Evolutionary conservation across 208 protist species (phyloP).

Genomic region (Leishmania tropica): DNA sequence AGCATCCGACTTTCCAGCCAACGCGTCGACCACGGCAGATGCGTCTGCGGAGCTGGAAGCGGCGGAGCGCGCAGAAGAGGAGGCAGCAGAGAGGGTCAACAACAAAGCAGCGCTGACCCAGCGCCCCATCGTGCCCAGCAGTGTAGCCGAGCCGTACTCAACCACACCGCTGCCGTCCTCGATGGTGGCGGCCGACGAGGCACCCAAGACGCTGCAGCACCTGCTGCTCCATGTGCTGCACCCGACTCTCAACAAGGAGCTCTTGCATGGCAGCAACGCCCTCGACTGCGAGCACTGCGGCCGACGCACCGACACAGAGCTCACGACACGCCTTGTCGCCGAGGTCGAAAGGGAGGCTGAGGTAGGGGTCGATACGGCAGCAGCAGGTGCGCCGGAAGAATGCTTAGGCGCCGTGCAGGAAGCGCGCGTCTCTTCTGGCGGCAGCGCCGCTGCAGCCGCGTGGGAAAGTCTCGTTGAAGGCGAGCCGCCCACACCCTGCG

Average conservation of each 20-base stretch:
- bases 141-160: background rate
- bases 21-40: background rate
- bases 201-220: slow-evolving; percentile 41
- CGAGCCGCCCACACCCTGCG: background rate
- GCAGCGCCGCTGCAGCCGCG: background rate
- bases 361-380: background rate
- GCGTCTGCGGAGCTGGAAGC: background rate
- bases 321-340: slow-evolving; percentile 45
- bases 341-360: background rate
- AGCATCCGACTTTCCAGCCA: background rate
- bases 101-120: background rate
- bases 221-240: slow-evolving; percentile 48
- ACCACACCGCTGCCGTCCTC: background rate
- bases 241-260: slow-evolving; percentile 39
- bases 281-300: slow-evolving; percentile 53
- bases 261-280: slow-evolving; percentile 58
- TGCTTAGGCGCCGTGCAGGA: background rate
- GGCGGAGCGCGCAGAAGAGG: background rate
- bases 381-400: background rate
- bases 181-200: background rate
- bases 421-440: background rate
- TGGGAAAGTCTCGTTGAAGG: background rate
- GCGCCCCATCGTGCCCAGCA: background rate
- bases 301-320: slow-evolving; percentile 33
- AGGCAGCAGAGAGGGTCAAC: background rate